Conservation (phyloP, 768 basidiomycete species). For the Tulasnella sp. region DNA sequence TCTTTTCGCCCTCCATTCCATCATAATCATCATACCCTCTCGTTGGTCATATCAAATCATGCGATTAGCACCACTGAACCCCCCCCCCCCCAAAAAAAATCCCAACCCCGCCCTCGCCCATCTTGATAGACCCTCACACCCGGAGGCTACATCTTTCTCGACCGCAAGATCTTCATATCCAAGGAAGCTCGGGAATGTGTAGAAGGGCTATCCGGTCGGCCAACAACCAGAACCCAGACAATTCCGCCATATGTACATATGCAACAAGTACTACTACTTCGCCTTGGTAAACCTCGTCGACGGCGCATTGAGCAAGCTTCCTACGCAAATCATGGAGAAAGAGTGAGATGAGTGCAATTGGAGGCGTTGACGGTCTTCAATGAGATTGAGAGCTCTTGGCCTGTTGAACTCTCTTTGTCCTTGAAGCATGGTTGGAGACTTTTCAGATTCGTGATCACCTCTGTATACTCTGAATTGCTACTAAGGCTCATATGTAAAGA, state of each 20-base stretch:
- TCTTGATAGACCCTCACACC: neutral
- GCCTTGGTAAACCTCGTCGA: conserved; percentile 19
- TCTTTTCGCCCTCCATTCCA: no score
- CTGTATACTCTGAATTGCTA: no score
- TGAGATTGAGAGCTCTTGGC: neutral
- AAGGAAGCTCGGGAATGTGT: conserved; percentile 11
- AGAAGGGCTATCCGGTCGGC: conserved; percentile 5
- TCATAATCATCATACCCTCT: no score
- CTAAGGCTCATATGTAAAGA: neutral
- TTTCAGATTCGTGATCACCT: no score
- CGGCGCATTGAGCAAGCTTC: conserved; percentile 15
- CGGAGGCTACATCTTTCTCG: neutral
- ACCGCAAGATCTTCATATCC: neutral
- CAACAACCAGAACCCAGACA: conserved; percentile 18
- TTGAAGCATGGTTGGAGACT: no score
- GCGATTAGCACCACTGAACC: no score
- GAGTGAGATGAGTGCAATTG: conserved; percentile 14
- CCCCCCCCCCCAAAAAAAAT: no score
- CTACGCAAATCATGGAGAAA: conserved; percentile 16
- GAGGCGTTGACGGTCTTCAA: conserved; percentile 8
- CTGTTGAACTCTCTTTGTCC: neutral
- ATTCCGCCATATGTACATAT: conserved; percentile 20
- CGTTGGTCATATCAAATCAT: no score
- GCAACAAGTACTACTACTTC: conserved; percentile 20
- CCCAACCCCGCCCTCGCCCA: neutral